These are phyloP conservation scores for Fusarium ramigenum DNA, from an alignment of 2,329 filamentous ascomycete genomes.

Conservation along the genomic window DNA sequence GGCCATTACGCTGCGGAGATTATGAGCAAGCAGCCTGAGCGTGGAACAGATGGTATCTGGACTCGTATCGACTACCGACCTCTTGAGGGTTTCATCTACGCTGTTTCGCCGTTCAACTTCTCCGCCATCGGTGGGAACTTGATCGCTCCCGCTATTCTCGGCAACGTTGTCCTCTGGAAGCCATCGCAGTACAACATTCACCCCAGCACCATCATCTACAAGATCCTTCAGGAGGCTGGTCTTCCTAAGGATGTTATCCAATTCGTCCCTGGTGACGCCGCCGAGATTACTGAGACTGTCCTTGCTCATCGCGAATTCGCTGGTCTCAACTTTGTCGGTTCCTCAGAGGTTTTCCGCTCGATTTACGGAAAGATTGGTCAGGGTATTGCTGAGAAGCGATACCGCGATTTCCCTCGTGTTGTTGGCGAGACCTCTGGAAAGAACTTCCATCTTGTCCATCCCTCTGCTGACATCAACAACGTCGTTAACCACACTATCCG, in stretches of 20 bases:
- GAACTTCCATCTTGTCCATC: constrained; percentile 89
- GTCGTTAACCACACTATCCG: constrained; percentile 86
- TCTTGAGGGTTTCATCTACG: constrained; percentile 96
- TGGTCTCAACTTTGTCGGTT: constrained; percentile 94
- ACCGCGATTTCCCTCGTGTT: constrained; percentile 85
- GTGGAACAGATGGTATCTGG: constrained; percentile 46
- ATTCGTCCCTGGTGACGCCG: constrained; percentile 89
- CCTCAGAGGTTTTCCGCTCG: constrained; percentile 87
- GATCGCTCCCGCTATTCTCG: constrained; percentile 83
- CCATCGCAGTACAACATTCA: constrained; percentile 86
- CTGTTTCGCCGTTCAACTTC: constrained; percentile 95
- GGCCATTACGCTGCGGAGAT: constrained; percentile 80
- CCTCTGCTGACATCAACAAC: constrained; percentile 78
- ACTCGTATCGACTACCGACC: constrained; percentile 86
- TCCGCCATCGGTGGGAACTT: constrained; percentile 92
- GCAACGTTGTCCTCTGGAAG: constrained; percentile 97
- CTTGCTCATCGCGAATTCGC: constrained; percentile 83
- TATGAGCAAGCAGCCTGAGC: constrained; percentile 48
- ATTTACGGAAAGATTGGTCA: constrained; percentile 87
- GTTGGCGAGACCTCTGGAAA: constrained; percentile 93
- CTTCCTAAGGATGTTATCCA: constrained; percentile 90
- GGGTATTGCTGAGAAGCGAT: constrained; percentile 82
- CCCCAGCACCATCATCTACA: constrained; percentile 88
- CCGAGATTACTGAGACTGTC: constrained; percentile 80
- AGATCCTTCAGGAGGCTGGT: constrained; percentile 90